Evolutionary conservation across 805 yeast species (phyloP), one percentile per base, ranked within the genome.

Genomic region (Komagataella phaffii): DNA sequence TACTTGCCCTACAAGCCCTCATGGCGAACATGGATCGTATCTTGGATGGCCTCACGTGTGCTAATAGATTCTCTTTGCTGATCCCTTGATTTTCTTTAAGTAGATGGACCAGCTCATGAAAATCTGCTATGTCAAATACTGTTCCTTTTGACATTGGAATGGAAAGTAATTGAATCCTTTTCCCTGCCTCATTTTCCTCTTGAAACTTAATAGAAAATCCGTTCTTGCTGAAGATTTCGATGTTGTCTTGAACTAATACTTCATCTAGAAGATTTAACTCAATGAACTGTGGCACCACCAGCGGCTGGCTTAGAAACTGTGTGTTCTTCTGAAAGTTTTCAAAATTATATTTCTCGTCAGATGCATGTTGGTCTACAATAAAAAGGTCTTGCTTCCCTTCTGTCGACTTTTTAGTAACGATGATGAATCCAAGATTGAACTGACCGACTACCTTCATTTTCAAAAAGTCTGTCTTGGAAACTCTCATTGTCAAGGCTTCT

Each of bases 301-400:
- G 69, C 1, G 81, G 80, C 65, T 93, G 97, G 46, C 75, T 73
- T 47, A 79, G 75, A 55, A 90, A 80, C 0, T 70, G 67, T 0
- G 85, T 78, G 2, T 71, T 72, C 17, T 69, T 64, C 57, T 79
- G 81, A 14, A 85, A 66, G 49, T 70, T 71, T 64, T 93, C 99
- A 69, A 88, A 93, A 64, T 93, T 93, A 69, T 61, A 88, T 58
- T 90, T 93, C 61, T 93, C 99, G 68, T 93, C 99, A 57, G 96
- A 86, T 1, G 99, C 99, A 69, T 93, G 99, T 65, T 93, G 99
- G 64, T 93, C 99, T 49, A 93, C 75, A 40, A 93, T 90, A 59
- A 93, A 90, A 36, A 91, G 59, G 60, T 88, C 88, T 3, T 53
- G 53, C 21, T 66, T 64, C n/a, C 62, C 57, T 3, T 62, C 62